Percentiles rank a stretch among this genome's conserved stretches.
Conservation (phyloP, 2,329 filamentous ascomycete species). For the Aspergillus melleus region DNA sequence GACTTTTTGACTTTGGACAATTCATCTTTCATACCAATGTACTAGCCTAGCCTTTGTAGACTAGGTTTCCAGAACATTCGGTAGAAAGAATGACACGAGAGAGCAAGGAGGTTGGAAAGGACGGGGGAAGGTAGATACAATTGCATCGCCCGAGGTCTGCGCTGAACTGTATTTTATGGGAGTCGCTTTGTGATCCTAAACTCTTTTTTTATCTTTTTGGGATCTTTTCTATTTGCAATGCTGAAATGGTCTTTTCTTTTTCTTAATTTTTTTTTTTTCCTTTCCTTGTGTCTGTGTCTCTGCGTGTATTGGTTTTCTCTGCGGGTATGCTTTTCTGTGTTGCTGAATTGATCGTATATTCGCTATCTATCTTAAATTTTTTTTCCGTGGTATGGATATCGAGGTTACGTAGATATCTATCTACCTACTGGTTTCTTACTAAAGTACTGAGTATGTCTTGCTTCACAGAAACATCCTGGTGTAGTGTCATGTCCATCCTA, state of each 20-base stretch:
- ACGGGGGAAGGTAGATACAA: constrained; percentile 22
- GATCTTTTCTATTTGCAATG: constrained; percentile 21
- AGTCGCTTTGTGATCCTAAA: constrained; percentile 20
- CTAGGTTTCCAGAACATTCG: neutral
- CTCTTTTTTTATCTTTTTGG: neutral
- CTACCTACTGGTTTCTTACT: too few relatives aligned
- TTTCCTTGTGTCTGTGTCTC: constrained; percentile 1
- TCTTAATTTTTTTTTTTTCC: constrained; percentile 9
- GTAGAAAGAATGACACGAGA: neutral
- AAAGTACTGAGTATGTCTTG: too few relatives aligned
- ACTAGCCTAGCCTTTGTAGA: constrained; percentile 10
- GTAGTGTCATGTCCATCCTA: too few relatives aligned
- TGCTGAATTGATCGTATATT: neutral
- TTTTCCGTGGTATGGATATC: neutral
- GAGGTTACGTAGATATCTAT: neutral
- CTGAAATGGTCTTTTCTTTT: constrained; percentile 16
- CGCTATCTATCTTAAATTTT: neutral
- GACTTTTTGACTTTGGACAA: neutral
- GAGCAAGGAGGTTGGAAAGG: neutral
- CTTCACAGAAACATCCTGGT: too few relatives aligned
- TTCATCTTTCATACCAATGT: constrained; percentile 1
- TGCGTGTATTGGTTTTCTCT: neutral
- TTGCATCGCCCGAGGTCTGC: constrained; percentile 20
- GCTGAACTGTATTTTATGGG: constrained; percentile 27
- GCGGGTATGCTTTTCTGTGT: neutral